A percentile compares a stretch with the other conserved stretches of the same genome.
phyloP scores from a whole-genome alignment of 805 yeast genomes.

The Komagataella mondaviorum region DNA sequence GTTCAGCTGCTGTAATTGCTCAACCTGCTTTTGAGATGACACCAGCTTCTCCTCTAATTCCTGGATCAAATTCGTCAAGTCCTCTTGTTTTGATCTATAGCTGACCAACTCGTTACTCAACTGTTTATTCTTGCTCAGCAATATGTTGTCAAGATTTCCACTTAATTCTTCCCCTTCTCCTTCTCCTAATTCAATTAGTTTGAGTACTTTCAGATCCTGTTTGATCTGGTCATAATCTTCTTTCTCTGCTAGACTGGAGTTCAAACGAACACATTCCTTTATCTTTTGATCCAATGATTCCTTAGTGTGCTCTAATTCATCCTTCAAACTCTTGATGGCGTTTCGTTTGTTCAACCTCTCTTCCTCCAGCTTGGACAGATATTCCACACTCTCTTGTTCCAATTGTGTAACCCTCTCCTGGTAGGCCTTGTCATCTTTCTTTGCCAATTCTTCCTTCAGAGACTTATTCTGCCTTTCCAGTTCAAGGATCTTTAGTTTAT shows the following conservation, averaged over 20 bases:
- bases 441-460: conserved; percentile 36
- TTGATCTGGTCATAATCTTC: conserved; percentile 74
- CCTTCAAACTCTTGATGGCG: conserved; percentile 6
- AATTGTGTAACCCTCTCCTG: conserved; percentile 36
- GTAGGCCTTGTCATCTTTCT: conserved; percentile 43
- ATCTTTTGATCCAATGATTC: conserved; percentile 31
- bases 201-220: conserved; percentile 57
- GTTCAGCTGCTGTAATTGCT: conserved; percentile 31
- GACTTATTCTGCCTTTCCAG: conserved; percentile 59
- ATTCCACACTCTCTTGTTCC: conserved; percentile 56
- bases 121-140: conserved; percentile 59
- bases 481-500: conserved; percentile 53
- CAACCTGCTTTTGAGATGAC: conserved; percentile 22
- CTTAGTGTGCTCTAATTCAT: conserved; percentile 17
- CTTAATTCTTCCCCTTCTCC: conserved; percentile 13
- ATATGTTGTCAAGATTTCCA: conserved; percentile 35
- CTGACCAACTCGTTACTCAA: conserved; percentile 59
- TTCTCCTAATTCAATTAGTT: conserved; percentile 64
- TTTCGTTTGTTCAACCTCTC: conserved; percentile 19
- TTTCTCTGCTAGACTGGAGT: conserved; percentile 32
- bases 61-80: conserved; percentile 24
- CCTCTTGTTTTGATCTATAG: conserved; percentile 44
- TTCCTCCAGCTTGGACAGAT: conserved; percentile 45
- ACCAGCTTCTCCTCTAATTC: conserved; percentile 24
- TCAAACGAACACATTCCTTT: conserved; percentile 35